Evolutionary conservation across 495 filamentous ascomycete species (phyloP).

Genomic region (Mycothermus thermophilus): DNA sequence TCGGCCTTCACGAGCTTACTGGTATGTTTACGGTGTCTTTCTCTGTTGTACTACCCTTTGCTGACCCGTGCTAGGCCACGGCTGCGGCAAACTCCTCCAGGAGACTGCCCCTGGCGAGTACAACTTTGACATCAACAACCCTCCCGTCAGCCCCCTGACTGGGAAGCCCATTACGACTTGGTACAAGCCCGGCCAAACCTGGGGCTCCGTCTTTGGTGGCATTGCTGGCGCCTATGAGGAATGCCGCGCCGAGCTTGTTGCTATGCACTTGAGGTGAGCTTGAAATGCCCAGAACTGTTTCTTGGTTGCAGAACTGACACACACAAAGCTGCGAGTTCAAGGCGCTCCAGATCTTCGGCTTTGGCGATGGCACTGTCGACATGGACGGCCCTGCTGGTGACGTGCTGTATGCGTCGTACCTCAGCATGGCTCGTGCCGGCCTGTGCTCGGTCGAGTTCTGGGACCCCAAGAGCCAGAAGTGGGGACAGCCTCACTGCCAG

Average conservation of each 20-base stretch:
- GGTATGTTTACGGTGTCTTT: too few species aligned
- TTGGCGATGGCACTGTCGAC: slow-evolving; percentile 58
- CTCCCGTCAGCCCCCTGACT: slow-evolving; percentile 67
- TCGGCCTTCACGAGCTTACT: slow-evolving; percentile 88
- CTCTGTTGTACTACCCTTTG: too few species aligned
- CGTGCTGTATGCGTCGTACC: slow-evolving; percentile 71
- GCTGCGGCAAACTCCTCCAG: slow-evolving; percentile 88
- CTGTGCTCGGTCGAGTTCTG: slow-evolving; percentile 74
- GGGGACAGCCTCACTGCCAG: slow-evolving; percentile 92
- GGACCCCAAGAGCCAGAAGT: slow-evolving; percentile 76
- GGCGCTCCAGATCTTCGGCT: slow-evolving; percentile 83
- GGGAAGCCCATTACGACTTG: slow-evolving; percentile 64
- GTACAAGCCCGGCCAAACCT: slow-evolving; percentile 91
- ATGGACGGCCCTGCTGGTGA: slow-evolving; percentile 67
- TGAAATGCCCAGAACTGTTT: slow-evolving; percentile 20
- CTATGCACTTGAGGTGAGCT: slow-evolving; percentile 75
- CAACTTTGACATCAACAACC: slow-evolving; percentile 74
- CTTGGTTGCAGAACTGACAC: slow-evolving; percentile 42
- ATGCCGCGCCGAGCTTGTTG: slow-evolving; percentile 66
- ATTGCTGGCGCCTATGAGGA: slow-evolving; percentile 76
- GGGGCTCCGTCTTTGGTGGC: slow-evolving; percentile 81
- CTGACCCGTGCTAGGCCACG: slow-evolving; percentile 37
- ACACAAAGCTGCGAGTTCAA: slow-evolving; percentile 60
- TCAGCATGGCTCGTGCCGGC: slow-evolving; percentile 85
- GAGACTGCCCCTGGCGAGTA: slow-evolving; percentile 67